phyloP scores from a whole-genome alignment of 106 monocot genomes.

The Phalaenopsis aphrodite region DNA sequence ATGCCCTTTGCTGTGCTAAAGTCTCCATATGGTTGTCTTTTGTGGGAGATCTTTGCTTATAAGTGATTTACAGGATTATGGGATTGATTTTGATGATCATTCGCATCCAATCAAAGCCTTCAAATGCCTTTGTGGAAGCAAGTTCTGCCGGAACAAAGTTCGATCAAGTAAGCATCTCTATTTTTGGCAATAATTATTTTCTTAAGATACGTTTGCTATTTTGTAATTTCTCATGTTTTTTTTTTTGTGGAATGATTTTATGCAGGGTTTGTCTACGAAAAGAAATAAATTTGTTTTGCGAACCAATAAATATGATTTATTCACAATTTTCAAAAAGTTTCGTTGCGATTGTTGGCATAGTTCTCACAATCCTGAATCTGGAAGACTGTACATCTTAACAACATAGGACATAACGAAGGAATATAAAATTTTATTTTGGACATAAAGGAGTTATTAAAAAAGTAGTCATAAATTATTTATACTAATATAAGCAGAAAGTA shows the following conservation, averaged over 20 bases:
- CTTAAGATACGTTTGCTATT: neutral
- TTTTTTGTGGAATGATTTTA: neutral
- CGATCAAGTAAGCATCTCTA: constrained; percentile 4
- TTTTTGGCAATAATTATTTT: neutral
- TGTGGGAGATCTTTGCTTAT: neutral
- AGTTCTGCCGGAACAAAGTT: constrained; percentile 9
- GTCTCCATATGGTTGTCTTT: neutral
- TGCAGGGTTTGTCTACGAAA: neutral
- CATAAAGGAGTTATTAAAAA: no score
- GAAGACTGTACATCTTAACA: no score
- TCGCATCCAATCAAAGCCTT: constrained; percentile 22
- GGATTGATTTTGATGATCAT: constrained; percentile 19
- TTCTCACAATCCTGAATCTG: neutral
- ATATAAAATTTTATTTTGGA: no score
- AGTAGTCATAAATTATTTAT: no score
- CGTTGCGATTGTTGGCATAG: neutral
- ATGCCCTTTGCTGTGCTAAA: neutral
- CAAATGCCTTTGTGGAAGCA: constrained; percentile 26
- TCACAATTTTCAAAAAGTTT: neutral
- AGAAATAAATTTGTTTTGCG: neutral
- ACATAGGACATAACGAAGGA: no score
- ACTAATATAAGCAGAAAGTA: no score
- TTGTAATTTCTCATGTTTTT: neutral
- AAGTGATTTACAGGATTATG: constrained; percentile 19
- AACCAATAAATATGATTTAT: neutral